Evolutionary conservation across 2,329 filamentous ascomycete species (phyloP), one percentile per base, ranked within the genome.

Genomic region (Hypoxylon sp.): DNA sequence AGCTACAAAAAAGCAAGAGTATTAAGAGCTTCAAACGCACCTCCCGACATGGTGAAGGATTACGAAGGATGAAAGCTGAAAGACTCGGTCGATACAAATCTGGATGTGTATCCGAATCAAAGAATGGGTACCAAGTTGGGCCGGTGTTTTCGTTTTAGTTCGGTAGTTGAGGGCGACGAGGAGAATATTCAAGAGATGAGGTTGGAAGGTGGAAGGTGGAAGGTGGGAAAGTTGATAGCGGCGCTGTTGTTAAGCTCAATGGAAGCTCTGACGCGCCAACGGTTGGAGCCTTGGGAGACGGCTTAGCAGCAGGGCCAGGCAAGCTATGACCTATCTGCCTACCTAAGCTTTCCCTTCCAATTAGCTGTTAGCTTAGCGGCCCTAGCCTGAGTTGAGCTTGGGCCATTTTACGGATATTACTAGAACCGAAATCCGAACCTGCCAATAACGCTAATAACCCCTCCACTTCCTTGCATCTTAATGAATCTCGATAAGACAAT

Each of bases 1-100:
- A 60, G 53, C 31, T 57, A 35, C 48, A 46, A 51, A 46, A 32
- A 46, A 58, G 36, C 25, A 38, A 34, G 38, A 37, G 27, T 19
- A 45, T 37, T n/a, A n/a, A n/a, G n/a, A n/a, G n/a, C 7, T 29
- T 19, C 25, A 47, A 58, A 63, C 63, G 48, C 47, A 66, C 64
- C 60, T 47, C 79, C 77, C 72, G 79, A 81, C 79, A 82, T 82
- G 67, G 67, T 78, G 76, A 66, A 51, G 50, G 54, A 51, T 52
- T 36, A 35, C 57, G 31, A 47, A 36, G 34, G 40, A 34, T 36
- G 38, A 17, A 31, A 54, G 32, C 36, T 37, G 55, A 25, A 29
- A 23, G n/a, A 19, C 3, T 34, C 19, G 31, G 40, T 43, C 21
- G 46, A 38, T 30, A 34, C 34, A 32, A 8, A 34, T 17, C 17